Evolutionary conservation across 768 basidiomycete genomes (phyloP).

Genomic region (Psilocybe cyanescens): DNA sequence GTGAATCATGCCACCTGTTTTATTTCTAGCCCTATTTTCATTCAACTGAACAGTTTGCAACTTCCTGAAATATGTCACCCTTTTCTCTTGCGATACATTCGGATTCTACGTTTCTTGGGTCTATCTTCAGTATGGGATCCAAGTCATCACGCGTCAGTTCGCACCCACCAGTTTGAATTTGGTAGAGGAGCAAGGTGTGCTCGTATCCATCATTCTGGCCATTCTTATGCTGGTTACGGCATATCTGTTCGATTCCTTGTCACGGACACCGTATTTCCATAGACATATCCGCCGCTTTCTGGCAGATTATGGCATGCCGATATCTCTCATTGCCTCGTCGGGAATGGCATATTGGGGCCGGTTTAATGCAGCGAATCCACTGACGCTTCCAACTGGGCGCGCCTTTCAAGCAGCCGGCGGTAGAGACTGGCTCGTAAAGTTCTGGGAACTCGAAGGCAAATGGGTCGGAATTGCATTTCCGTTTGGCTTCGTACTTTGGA

Average conservation of each 20-base stretch:
- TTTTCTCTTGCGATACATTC: conserved; percentile 91
- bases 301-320: conserved; percentile 91
- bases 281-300: conserved; percentile 75
- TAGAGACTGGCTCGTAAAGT: conserved; percentile 82
- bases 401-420: conserved; percentile 76
- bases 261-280: conserved; percentile 70
- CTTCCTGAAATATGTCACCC: conserved; percentile 84
- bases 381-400: conserved; percentile 68
- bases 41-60: conserved; percentile 61
- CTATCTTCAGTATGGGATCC: conserved; percentile 88
- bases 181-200: conserved; percentile 46
- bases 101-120: conserved; percentile 94
- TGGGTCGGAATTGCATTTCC: conserved; percentile 91
- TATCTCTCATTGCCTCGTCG: conserved; percentile 75
- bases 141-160: conserved; percentile 80
- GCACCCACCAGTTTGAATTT: conserved; percentile 25
- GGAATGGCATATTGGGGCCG: conserved; percentile 88
- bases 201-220: conserved; percentile 74
- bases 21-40: neutral
- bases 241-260: conserved; percentile 73
- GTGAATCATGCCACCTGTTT: conserved; percentile 16
- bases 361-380: conserved; percentile 61
- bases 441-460: conserved; percentile 87
- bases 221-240: conserved; percentile 76
- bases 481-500: conserved; percentile 87